phyloP scores from a whole-genome alignment of 169 alveolate genomes.

The Eimeria acervulina region DNA sequence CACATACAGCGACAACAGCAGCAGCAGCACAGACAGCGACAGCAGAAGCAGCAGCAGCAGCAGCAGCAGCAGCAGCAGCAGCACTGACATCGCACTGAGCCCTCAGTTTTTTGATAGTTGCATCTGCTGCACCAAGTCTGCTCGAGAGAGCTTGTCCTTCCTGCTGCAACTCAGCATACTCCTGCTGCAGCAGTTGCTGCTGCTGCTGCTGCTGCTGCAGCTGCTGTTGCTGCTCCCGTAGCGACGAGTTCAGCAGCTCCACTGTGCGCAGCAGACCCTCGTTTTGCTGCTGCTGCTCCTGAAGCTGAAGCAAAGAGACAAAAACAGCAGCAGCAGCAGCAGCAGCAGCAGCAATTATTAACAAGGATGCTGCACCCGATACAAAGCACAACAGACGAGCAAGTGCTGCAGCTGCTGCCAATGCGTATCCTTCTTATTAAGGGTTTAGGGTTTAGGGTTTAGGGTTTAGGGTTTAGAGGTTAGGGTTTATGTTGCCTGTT shows the following conservation, averaged over 20 bases:
- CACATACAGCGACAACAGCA: neutral
- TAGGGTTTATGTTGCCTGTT: slow-evolving; percentile 19
- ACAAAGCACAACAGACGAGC: neutral
- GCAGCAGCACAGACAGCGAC: neutral
- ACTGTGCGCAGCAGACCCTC: slow-evolving; percentile 29
- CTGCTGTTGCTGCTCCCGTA: slow-evolving; percentile 59
- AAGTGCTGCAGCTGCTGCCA: neutral
- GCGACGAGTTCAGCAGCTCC: slow-evolving; percentile 52
- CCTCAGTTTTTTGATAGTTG: slow-evolving; percentile 27
- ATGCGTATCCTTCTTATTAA: too few relatives aligned
- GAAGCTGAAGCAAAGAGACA: too few relatives aligned
- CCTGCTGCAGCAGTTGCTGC: slow-evolving; percentile 26
- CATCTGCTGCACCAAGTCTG: slow-evolving; percentile 35
- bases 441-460: slow-evolving; percentile 7
- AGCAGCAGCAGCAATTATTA: neutral
- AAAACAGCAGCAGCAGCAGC: too few relatives aligned
- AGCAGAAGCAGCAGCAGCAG: slow-evolving; percentile 13
- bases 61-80: slow-evolving; percentile 51
- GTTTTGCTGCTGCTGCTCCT: neutral
- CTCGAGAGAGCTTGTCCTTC: slow-evolving; percentile 18
- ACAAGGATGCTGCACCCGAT: neutral
- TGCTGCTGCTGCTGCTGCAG: slow-evolving; percentile 45
- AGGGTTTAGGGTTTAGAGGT: neutral
- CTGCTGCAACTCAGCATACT: slow-evolving; percentile 55
- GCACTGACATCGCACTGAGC: slow-evolving; percentile 20